Base-by-base conservation (phyloP, 2,329 filamentous ascomycete species). In the Colletotrichum endophyticum region DNA sequence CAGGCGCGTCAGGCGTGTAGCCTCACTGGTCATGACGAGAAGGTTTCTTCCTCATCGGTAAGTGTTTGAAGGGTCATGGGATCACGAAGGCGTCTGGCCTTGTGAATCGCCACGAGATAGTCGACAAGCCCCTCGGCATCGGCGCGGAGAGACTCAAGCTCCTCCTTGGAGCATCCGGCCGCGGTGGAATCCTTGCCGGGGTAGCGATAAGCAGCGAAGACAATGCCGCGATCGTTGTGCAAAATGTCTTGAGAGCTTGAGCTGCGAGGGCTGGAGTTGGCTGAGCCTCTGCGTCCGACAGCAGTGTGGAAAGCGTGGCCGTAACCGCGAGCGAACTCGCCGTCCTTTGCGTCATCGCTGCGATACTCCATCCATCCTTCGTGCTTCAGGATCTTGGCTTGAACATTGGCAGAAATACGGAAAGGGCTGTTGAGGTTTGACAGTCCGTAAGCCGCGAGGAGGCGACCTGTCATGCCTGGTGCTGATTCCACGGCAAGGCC, bases 151-250 rank as follows among this genome's bases (percentile, higher is more conserved):
- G 84, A 84, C 11, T 85, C 85, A 4, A 91, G 86, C 78, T 90
- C 88, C 9, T 83, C 82, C 13, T 83, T 80, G 72, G 81, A 83
- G 63, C 84, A 84, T 15, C 82, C 82, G 15, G 84, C 80, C 56
- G 84, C 82, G 34, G 80, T 81, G 19, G 84, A 84, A 28, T 86
- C 86, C 9, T 80, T 81, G 57, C 84, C 83, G 19, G 88, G 88
- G 77, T 88, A 88, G 27, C 89, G 86, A 78, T 91, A 91, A 0
- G 89, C 90, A 1, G 89, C 90, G 71, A 92, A 92, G 7, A 91
- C 87, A 73, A 92, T 88, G 62, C 90, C 90, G 36, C 88, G 86
- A 78, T 91, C 87, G 68, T 85, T 84, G 25, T 75, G 72, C 36
- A 69, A 70, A 34, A 74, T 39, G n/a, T 72, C 57, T 39, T 70